These are phyloP conservation scores for Dryadomyces quercus-mongolicae DNA, from an alignment of 2,329 filamentous ascomycete species.

Conservation along the genomic window DNA sequence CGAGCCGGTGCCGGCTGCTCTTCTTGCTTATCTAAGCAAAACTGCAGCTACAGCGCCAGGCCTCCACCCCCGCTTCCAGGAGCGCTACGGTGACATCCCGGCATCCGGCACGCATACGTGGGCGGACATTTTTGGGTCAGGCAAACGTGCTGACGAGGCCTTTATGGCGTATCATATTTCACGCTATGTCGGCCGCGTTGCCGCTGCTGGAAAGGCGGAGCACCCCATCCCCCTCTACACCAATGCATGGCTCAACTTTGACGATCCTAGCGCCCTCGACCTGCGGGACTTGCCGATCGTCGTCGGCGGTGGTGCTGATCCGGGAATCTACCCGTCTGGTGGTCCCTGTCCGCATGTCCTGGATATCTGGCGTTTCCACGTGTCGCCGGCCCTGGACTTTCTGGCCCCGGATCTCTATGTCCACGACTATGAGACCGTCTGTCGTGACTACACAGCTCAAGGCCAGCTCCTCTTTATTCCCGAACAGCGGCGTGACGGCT, in stretches of 20 bases:
- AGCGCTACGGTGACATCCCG: neutral
- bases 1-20: conserved; percentile 14
- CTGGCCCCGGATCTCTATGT: conserved; percentile 33
- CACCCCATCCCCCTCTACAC: conserved; percentile 22
- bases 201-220: conserved; percentile 20
- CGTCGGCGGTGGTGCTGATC: conserved; percentile 16
- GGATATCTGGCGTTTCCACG: conserved; percentile 30
- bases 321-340: conserved; percentile 31
- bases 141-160: conserved; percentile 18
- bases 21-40: conserved; percentile 5
- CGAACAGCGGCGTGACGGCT: conserved; percentile 36
- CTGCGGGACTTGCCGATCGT: neutral
- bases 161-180: conserved; percentile 26
- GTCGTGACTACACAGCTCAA: conserved; percentile 7
- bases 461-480: conserved; percentile 35
- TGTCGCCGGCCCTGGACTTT: conserved; percentile 28
- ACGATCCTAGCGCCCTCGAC: conserved; percentile 17
- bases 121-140: conserved; percentile 18
- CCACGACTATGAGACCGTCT: conserved; percentile 20
- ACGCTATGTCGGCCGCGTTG: conserved; percentile 21
- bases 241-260: conserved; percentile 20
- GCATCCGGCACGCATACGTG: conserved; percentile 12
- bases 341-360: conserved; percentile 27
- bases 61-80: neutral
- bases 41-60: neutral